Base-by-base conservation (phyloP, 2,329 filamentous ascomycete species). In the Calycina marina region DNA sequence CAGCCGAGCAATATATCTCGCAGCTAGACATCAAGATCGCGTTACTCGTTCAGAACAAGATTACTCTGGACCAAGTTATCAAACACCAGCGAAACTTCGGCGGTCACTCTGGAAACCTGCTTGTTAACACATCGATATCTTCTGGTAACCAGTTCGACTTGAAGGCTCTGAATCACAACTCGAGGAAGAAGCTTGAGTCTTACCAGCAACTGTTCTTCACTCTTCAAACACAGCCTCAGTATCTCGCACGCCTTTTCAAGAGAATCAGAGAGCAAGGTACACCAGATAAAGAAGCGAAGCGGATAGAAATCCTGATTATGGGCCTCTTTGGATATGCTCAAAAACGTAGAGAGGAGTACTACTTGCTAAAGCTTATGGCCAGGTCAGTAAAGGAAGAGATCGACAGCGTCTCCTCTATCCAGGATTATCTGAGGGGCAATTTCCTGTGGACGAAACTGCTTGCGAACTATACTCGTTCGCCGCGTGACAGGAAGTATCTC, bases 21-120 rank as follows among this genome's bases (percentile, higher is more conserved):
- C 90, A 98, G 53, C 70, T 98, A 20, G 92, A 98, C 52, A 93
- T 98, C 64, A 98, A 98, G 61, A 98, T 98, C 54, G 90, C 90
- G 1, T 69, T 98, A 3, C 67, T 98, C 12, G 90, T 98, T 48
- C 96, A 96, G 67, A 98, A 98, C 69, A 98, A 98, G 58, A 98
- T 98, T 50, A 96, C 90, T 0, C 67, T 98, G 4, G 90, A 98
- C 51, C 92, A 98, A 58, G 90, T 98, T 16, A 82, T 98, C 34
- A 84, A 85, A 48, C 90, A 96, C 52, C 90, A 98, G 52, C 88
- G 80, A 61, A 92, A 93, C 54, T 94, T 90, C 48, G 90, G 90
- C 35, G 86, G 88, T 2, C 80, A 90, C 49, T 77, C 86, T 14
- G 79, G 85, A 41, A 81, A 73, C 38, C 68, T 96, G 17, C 65